These are phyloP conservation scores for Telfairia occidentalis DNA, from an alignment of 331 rosid genomes.

Conservation along the genomic window DNA sequence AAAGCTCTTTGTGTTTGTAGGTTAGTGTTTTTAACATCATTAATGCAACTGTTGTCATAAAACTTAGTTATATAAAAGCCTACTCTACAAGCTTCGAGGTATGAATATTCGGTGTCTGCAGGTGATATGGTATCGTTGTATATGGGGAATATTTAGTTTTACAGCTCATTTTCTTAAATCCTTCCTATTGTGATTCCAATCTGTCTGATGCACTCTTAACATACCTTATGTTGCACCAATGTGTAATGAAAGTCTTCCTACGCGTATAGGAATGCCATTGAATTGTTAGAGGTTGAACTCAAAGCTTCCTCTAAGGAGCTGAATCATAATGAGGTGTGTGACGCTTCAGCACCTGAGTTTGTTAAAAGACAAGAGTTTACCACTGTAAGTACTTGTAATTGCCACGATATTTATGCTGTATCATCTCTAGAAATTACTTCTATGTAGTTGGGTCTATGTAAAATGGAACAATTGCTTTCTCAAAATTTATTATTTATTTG, in stretches of 20 bases:
- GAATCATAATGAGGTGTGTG: slow-evolving; percentile 24
- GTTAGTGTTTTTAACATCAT: slow-evolving; percentile 25
- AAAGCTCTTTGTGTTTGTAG: slow-evolving; percentile 78
- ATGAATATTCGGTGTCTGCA: neutral
- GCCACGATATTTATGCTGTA: neutral
- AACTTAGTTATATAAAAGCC: neutral
- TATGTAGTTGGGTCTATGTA: neutral
- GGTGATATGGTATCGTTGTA: neutral
- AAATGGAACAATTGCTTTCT: neutral
- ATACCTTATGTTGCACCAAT: neutral
- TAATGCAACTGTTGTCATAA: neutral
- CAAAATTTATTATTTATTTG: neutral
- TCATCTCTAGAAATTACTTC: neutral
- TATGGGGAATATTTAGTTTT: neutral
- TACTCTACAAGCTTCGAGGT: neutral
- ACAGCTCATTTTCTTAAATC: neutral
- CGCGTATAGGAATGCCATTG: slow-evolving; percentile 68
- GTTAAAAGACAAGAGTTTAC: neutral
- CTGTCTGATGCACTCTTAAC: neutral
- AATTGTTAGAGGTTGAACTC: slow-evolving; percentile 60
- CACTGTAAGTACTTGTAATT: slow-evolving; percentile 23
- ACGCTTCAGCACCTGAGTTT: slow-evolving; percentile 22
- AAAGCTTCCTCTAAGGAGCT: slow-evolving; percentile 33
- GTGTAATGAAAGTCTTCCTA: neutral
- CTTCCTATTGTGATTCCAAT: neutral